These are phyloP conservation scores for Moesziomyces antarcticus DNA, from an alignment of 1,284 basidiomycete genomes.

Conservation along the genomic window DNA sequence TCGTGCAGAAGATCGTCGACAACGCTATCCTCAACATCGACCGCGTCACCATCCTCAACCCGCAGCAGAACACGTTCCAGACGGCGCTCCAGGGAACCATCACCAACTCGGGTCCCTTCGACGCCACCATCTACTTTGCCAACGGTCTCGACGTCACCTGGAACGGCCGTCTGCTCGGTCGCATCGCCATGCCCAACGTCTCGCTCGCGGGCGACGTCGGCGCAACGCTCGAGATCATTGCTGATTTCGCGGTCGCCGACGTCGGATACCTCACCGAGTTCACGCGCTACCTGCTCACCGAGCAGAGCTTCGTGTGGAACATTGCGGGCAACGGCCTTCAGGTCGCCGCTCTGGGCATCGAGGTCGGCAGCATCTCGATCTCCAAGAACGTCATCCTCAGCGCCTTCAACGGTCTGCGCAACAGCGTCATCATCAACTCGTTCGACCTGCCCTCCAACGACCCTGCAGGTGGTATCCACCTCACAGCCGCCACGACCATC, in stretches of 20 bases:
- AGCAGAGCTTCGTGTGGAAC: conserved; percentile 79
- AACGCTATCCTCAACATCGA: conserved; percentile 71
- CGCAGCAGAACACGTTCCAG: conserved; percentile 74
- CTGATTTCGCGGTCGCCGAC: conserved; percentile 75
- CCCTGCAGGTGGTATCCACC: conserved; percentile 78
- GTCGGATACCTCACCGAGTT: conserved; percentile 76
- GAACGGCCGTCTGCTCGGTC: conserved; percentile 75
- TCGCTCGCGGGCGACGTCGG: conserved; percentile 73
- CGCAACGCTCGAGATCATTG: conserved; percentile 73
- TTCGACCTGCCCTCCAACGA: conserved; percentile 81
- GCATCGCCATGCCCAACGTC: conserved; percentile 74
- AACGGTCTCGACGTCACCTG: conserved; percentile 76
- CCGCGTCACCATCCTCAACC: conserved; percentile 54
- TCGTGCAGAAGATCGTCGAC: conserved; percentile 81
- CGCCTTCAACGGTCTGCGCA: conserved; percentile 78
- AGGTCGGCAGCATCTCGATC: conserved; percentile 73
- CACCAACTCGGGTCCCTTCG: conserved; percentile 80
- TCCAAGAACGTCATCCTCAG: conserved; percentile 77
- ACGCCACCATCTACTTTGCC: conserved; percentile 77
- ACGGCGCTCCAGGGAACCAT: conserved; percentile 76
- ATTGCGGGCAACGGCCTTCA: conserved; percentile 78
- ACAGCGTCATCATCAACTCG: conserved; percentile 75
- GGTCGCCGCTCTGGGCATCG: conserved; percentile 70
- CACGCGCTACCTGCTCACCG: conserved; percentile 76
- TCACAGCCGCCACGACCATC: conserved; percentile 76